Percentiles rank a stretch among this genome's conserved stretches.
Evolutionary conservation across 192 early-diverging fungal genomes (phyloP).

Genomic region (Oehlia diaphana): DNA sequence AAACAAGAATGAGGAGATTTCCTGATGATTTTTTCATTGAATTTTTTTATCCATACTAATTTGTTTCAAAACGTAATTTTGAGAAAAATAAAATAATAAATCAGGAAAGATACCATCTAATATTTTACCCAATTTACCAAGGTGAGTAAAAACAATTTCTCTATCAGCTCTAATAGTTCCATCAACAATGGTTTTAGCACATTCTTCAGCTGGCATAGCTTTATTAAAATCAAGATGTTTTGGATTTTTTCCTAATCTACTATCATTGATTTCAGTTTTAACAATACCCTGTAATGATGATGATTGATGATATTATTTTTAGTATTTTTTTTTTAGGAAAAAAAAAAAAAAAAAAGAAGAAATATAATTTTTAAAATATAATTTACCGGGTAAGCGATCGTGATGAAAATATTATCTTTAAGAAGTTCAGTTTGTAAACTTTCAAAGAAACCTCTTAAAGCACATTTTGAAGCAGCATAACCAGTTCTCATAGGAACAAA

Average conservation of each 20-base stretch:
- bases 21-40: too few relatives aligned
- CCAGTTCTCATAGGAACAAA: background rate
- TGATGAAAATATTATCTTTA: slow-evolving; percentile 6
- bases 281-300: background rate
- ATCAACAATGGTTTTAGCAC: background rate
- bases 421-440: slow-evolving; percentile 6
- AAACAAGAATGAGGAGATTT: too few relatives aligned
- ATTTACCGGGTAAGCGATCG: slow-evolving; percentile 18
- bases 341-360: background rate
- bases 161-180: background rate
- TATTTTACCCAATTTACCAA: background rate
- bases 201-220: slow-evolving; percentile 9
- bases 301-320: too few relatives aligned
- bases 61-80: background rate
- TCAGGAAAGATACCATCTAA: slow-evolving; percentile 6
- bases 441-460: slow-evolving; percentile 26
- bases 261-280: slow-evolving; percentile 4
- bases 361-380: background rate
- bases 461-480: slow-evolving; percentile 18
- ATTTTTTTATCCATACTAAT: background rate
- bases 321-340: background rate
- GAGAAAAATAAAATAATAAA: background rate
- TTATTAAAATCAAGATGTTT: background rate
- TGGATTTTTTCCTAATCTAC: slow-evolving; percentile 9
- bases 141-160: slow-evolving; percentile 6